Base-by-base conservation (phyloP, 148 eudicot genomes). In the Rhododendron mucronatum region DNA sequence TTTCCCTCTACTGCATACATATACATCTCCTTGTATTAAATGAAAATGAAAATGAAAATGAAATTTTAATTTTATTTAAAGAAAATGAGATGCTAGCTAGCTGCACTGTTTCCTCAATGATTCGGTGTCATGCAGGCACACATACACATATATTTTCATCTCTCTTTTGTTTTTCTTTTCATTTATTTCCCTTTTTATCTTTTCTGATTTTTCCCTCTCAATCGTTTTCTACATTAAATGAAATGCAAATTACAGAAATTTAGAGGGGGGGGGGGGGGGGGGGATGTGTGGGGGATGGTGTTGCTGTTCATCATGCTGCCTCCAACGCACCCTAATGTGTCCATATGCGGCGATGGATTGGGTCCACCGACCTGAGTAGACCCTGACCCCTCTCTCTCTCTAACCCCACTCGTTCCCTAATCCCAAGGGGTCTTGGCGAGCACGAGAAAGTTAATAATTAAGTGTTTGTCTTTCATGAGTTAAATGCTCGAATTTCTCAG, bases 321-420 rank as follows among this genome's bases (percentile, higher is more conserved):
- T 76, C 88, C 87, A 87, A 89, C 90, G 90, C 88, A 82, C 88
- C 79, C 86, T 86, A 89, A 82, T 80, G 75, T 89, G 90, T 89
- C 90, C 88, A 84, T 86, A 89, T 84, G 88, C 88, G 89, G 87
- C 89, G 80, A 20, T 45, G 91, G 89, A 80, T 87, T 77, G 89
- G 87, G 87, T 87, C 89, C 89, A 84, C 87, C 83, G 87, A 75
- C 57, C 82, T 84, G 69, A 83, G 61, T 86, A 83, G 61, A 69
- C 37, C 35, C 35, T 5, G 23, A 18, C 23, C 63, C 16, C 23
- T 33, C 82, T 81, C 89, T 33, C 85, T 81, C 89, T 48, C 87
- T 61, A 53, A 57, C 63, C 85, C 33, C 83, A 53, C 20, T 3
- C 57, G 3, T 15, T 51, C 57, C 14, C 57, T 14, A 48, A 51